A percentile compares a stretch with the other conserved stretches of the same genome.
These are phyloP conservation scores for Fonsecaea pedrosoi DNA, from an alignment of 2,329 filamentous ascomycete species.

Conservation along the genomic window DNA sequence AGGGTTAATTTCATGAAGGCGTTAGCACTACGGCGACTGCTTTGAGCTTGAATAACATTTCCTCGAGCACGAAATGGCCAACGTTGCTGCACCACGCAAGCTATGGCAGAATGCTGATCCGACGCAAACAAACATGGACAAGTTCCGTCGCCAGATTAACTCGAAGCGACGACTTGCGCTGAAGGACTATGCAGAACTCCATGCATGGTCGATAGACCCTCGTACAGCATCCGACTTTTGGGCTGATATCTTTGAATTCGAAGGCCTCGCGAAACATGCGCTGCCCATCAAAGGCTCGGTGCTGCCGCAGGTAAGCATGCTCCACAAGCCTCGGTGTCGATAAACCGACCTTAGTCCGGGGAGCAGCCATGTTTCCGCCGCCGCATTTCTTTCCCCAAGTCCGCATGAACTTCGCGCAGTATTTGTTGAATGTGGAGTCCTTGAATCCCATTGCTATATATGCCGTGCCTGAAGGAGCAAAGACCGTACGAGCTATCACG, in stretches of 20 bases:
- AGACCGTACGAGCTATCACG: constrained; percentile 57
- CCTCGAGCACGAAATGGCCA: too few relatives aligned
- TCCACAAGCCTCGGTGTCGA: too few relatives aligned
- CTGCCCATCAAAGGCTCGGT: neutral
- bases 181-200: constrained; percentile 1
- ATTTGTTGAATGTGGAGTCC: constrained; percentile 48
- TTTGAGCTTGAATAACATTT: too few relatives aligned
- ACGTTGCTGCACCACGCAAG: neutral
- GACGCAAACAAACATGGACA: constrained; percentile 5
- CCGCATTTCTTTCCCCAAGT: constrained; percentile 67
- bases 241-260: constrained; percentile 3
- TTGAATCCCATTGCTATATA: constrained; percentile 69
- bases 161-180: neutral
- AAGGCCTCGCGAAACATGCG: neutral
- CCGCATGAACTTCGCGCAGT: constrained; percentile 49
- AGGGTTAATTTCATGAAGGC: too few relatives aligned
- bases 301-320: too few relatives aligned
- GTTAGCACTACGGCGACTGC: too few relatives aligned
- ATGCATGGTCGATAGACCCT: constrained; percentile 6
- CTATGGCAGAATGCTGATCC: neutral
- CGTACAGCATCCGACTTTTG: constrained; percentile 5
- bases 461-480: constrained; percentile 58
- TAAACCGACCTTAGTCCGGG: too few relatives aligned
- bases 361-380: neutral
- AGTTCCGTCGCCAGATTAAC: constrained; percentile 6